Conservation (phyloP, 306 rosid genomes). For the Oxytropis ochrocephala region DNA sequence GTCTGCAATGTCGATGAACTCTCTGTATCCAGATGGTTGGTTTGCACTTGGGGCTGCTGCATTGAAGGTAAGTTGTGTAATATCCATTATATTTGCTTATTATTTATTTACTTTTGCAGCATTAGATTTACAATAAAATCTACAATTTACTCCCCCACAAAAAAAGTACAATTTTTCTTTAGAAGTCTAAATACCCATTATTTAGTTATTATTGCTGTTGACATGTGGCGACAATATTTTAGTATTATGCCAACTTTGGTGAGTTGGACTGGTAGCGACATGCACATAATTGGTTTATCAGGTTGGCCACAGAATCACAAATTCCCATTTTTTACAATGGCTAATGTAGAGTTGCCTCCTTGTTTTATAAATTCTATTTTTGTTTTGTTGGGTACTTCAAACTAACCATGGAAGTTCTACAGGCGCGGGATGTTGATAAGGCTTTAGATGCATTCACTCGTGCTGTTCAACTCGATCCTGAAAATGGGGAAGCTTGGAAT, state of each 20-base stretch:
- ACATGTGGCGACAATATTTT: neutral
- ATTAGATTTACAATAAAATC: neutral
- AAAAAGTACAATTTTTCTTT: neutral
- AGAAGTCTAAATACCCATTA: neutral
- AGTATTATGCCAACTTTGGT: neutral
- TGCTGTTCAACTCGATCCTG: slow-evolving; percentile 96
- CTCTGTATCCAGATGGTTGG: slow-evolving; percentile 94
- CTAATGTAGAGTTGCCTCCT: neutral
- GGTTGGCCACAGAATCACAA: neutral
- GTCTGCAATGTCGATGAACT: slow-evolving; percentile 95
- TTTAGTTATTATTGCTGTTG: neutral
- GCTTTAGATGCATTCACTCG: slow-evolving; percentile 96
- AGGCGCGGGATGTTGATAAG: slow-evolving; percentile 89
- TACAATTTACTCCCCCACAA: neutral
- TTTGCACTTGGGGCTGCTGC: slow-evolving; percentile 98
- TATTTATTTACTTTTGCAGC: neutral
- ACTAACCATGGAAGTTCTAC: slow-evolving; percentile 27
- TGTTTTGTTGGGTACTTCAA: neutral
- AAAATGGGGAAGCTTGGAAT: slow-evolving; percentile 99
- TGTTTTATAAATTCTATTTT: neutral
- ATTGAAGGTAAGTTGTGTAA: slow-evolving; percentile 57
- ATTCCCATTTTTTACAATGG: neutral
- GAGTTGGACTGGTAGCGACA: neutral
- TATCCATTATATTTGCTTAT: slow-evolving; percentile 10
- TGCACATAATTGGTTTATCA: neutral